phyloP scores from a whole-genome alignment of 441 rosid species.

The Pelargonium myrrhifolium region DNA sequence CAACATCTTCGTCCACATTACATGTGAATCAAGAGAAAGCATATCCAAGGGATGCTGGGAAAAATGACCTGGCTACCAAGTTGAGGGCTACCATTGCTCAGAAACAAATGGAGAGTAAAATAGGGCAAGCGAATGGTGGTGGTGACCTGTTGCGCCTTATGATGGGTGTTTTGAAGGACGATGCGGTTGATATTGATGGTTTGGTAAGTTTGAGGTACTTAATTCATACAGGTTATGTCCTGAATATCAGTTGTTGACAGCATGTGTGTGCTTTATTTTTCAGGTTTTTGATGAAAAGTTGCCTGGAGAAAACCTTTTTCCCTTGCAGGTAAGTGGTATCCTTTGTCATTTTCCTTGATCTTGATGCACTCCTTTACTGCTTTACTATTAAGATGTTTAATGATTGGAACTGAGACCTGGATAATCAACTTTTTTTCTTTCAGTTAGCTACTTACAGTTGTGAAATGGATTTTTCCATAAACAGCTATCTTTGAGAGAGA shows the following conservation, averaged over 20 bases:
- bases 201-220: slow-evolving; percentile 54
- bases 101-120: slow-evolving; percentile 85
- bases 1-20: slow-evolving; percentile 58
- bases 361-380: slow-evolving; percentile 4
- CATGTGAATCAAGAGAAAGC: slow-evolving; percentile 50
- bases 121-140: slow-evolving; percentile 67
- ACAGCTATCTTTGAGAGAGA: background rate
- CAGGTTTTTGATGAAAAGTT: slow-evolving; percentile 76
- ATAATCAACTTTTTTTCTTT: background rate
- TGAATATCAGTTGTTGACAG: slow-evolving; percentile 14
- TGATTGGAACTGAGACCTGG: background rate
- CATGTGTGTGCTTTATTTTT: slow-evolving; percentile 4
- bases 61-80: slow-evolving; percentile 80
- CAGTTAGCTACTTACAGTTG: background rate
- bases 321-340: slow-evolving; percentile 55
- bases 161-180: slow-evolving; percentile 93
- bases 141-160: slow-evolving; percentile 73
- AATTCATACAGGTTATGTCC: slow-evolving; percentile 11
- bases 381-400: background rate
- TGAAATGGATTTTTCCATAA: background rate
- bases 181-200: slow-evolving; percentile 83
- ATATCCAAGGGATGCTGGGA: slow-evolving; percentile 50
- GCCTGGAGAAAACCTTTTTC: slow-evolving; percentile 79
- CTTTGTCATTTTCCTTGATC: slow-evolving; percentile 8
- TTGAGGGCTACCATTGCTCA: slow-evolving; percentile 90